phyloP scores from a whole-genome alignment of 2,329 filamentous ascomycete species.

The Diaporthe sp. region DNA sequence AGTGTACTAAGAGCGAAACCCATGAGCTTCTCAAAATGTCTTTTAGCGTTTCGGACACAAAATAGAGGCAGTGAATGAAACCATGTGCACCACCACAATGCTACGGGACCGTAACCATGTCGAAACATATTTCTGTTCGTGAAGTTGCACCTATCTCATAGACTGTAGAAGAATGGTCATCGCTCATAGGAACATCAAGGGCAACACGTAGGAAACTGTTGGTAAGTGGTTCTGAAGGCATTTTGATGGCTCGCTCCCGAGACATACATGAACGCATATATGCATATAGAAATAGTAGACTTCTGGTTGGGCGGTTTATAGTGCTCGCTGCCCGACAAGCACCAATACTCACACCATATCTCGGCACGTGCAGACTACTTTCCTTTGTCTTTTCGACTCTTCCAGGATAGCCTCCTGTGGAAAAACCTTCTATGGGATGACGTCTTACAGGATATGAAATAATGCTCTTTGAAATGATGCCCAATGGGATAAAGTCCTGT shows the following conservation, averaged over 20 bases:
- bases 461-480: not conserved
- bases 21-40: not conserved
- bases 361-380: not conserved
- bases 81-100: not conserved
- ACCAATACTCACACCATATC: not conserved
- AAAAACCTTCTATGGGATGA: not conserved
- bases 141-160: not conserved
- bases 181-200: too few relatives aligned
- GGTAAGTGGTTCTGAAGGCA: not conserved
- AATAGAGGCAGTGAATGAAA: not conserved
- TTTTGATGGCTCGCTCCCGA: not conserved
- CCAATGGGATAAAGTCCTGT: not conserved
- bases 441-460: not conserved
- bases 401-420: not conserved
- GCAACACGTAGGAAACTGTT: not conserved
- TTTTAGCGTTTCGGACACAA: not conserved
- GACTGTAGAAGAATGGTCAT: too few relatives aligned
- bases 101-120: not conserved
- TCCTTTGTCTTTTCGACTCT: not conserved
- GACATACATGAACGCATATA: not conserved
- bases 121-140: not conserved
- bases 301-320: not conserved
- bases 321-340: not conserved
- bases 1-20: slow-evolving; percentile 75
- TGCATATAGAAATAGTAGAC: not conserved